Base-by-base conservation (phyloP, 2,329 filamentous ascomycete species). In the Peltaster fructicola region DNA sequence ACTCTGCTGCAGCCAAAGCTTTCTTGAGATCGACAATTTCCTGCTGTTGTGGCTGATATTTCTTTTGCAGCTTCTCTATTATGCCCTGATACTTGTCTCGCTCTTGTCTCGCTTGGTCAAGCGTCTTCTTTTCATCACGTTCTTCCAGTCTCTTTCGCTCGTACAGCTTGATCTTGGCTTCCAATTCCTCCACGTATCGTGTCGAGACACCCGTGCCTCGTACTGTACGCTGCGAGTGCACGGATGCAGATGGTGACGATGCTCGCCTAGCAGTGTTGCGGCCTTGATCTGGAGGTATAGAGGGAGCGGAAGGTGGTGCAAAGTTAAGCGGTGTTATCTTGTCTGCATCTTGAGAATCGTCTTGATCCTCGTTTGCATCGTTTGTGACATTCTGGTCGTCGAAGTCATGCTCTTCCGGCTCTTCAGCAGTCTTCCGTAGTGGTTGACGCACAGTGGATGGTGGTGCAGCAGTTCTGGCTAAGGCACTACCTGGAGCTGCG, bases 91-190 rank as follows among this genome's bases (percentile, higher is more conserved):
- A 82, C 36, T 74, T 75, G 42, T 85, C 77, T 14, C 71, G 64
- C 40, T 90, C 79, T 10, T 67, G 62, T 43, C 84, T 73, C 9
- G 84, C 53, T 36, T 74, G 71, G 29, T 91, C 78, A 23, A 92
- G 51, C 8, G 63, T 65, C 44, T 85, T 82, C 25, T 92, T 51
- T 44, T 80, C 79, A 39, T 93, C 84, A 11, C 81, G 68, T 42
- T 92, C 81, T 34, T 95, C 85, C 8, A 65, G 46, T 29, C 81
- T 63, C 49, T 92, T 91, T 39, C 85, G 79, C 48, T 98, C 84
- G 40, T 95, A 60, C 3, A 93, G 63, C 26, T 75, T 72, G 2
- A 95, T 56, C 47, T 92, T 93, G 0, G 80, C 73, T 46, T 92
- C 82, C 9, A 93, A 58, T 36, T 91, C 80, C 37, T 93, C 84